Conservation (phyloP, 257 asterid genomes). For the Solanum phureja region DNA sequence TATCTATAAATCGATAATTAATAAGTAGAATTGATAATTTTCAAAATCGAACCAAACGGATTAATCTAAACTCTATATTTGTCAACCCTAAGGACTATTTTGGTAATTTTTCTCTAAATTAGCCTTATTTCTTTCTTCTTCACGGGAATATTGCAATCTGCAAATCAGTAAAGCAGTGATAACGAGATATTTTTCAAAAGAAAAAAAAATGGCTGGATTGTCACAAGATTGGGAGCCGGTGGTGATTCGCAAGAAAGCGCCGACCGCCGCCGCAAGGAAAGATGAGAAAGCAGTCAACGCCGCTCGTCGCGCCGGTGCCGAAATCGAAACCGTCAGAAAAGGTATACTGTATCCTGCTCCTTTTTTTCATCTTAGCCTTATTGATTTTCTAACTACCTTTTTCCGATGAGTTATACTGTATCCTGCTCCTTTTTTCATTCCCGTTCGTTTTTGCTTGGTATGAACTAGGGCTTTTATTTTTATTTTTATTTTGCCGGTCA, state of each 20-base stretch:
- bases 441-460: background rate
- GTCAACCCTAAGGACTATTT: background rate
- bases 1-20: too few species aligned
- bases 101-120: background rate
- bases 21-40: too few species aligned
- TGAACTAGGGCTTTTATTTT: background rate
- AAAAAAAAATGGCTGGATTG: constrained; percentile 17
- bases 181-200: background rate
- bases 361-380: background rate
- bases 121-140: background rate
- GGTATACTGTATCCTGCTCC: constrained; percentile 1
- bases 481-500: background rate
- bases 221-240: constrained; percentile 95
- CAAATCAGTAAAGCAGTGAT: background rate
- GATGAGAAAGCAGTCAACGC: constrained; percentile 97
- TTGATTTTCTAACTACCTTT: background rate
- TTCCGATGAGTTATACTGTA: background rate
- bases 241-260: constrained; percentile 82
- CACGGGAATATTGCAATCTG: background rate
- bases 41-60: too few species aligned
- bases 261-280: constrained; percentile 86
- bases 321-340: constrained; percentile 75
- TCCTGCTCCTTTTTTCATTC: background rate
- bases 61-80: background rate
- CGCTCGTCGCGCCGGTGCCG: constrained; percentile 93